Evolutionary conservation across 2,329 filamentous ascomycete species (phyloP).

Genomic region (Cytospora mali): DNA sequence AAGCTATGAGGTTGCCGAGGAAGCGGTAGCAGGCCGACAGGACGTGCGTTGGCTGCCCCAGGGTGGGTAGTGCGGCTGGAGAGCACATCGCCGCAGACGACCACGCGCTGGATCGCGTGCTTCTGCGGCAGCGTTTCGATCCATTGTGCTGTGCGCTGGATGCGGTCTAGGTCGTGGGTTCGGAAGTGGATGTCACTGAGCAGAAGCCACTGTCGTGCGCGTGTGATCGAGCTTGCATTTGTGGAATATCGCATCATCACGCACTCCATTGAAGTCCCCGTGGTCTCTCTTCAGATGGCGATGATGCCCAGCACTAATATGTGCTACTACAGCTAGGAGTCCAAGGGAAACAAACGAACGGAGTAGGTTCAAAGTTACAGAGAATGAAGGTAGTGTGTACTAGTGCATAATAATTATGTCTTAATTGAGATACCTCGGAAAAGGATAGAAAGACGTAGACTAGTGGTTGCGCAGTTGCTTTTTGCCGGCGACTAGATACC

Average conservation of each 20-base stretch:
- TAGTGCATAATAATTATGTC: too few relatives aligned
- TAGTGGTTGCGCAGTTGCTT: too few relatives aligned
- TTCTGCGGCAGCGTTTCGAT: conserved; percentile 33
- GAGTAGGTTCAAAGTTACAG: too few relatives aligned
- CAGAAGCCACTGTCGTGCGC: conserved; percentile 34
- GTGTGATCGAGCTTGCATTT: neutral
- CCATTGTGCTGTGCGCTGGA: conserved; percentile 36
- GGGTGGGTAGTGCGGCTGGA: conserved; percentile 35
- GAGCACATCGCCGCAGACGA: conserved; percentile 40
- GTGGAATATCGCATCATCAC: neutral
- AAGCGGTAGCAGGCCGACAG: conserved; percentile 39
- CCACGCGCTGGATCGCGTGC: conserved; percentile 33
- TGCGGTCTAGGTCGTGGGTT: conserved; percentile 36
- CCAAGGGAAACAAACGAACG: too few relatives aligned
- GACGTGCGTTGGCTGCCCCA: conserved; percentile 37
- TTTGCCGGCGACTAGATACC: too few relatives aligned
- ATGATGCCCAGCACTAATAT: too few relatives aligned
- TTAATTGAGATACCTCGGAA: too few relatives aligned
- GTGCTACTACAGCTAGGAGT: too few relatives aligned
- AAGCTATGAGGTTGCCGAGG: conserved; percentile 32
- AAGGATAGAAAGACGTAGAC: too few relatives aligned
- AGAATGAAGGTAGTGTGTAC: too few relatives aligned
- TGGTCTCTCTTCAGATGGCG: too few relatives aligned
- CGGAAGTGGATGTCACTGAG: conserved; percentile 40
- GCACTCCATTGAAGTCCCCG: too few relatives aligned